phyloP scores from a whole-genome alignment of 1,284 basidiomycete species.

The Nidula niveotomentosa region DNA sequence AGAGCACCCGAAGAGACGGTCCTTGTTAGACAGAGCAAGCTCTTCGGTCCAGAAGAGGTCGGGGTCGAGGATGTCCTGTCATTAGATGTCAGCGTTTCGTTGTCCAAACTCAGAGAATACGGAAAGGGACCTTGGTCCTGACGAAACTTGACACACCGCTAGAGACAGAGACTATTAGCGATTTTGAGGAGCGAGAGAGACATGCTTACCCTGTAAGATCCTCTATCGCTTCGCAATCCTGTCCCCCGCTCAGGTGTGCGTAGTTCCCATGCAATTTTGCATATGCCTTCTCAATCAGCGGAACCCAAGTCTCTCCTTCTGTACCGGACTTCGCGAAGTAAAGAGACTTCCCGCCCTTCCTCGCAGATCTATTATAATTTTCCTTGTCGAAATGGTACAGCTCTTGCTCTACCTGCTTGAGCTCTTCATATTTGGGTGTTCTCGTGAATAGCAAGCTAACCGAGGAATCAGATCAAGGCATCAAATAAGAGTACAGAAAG shows the following conservation, averaged over 20 bases:
- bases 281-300: constrained; percentile 55
- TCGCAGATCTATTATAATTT: constrained; percentile 40
- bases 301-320: constrained; percentile 37
- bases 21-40: constrained; percentile 39
- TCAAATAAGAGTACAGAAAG: background rate
- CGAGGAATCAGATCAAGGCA: background rate
- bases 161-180: constrained; percentile 1
- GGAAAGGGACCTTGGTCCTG: constrained; percentile 28
- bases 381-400: constrained; percentile 50
- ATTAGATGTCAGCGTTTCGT: constrained; percentile 1
- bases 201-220: constrained; percentile 46
- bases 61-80: constrained; percentile 43
- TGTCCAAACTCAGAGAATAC: constrained; percentile 3
- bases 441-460: constrained; percentile 41
- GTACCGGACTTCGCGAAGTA: constrained; percentile 48
- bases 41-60: constrained; percentile 46
- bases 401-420: constrained; percentile 34
- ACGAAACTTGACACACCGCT: constrained; percentile 45
- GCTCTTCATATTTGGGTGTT: constrained; percentile 48
- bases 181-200: background rate
- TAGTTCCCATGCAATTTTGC: constrained; percentile 58
- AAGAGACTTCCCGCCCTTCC: constrained; percentile 45
- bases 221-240: constrained; percentile 47
- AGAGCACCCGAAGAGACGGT: constrained; percentile 50
- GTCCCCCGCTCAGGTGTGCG: constrained; percentile 38